Evolutionary conservation across 75 land plant species (phyloP).

Genomic region (Ceratopteris richardii): DNA sequence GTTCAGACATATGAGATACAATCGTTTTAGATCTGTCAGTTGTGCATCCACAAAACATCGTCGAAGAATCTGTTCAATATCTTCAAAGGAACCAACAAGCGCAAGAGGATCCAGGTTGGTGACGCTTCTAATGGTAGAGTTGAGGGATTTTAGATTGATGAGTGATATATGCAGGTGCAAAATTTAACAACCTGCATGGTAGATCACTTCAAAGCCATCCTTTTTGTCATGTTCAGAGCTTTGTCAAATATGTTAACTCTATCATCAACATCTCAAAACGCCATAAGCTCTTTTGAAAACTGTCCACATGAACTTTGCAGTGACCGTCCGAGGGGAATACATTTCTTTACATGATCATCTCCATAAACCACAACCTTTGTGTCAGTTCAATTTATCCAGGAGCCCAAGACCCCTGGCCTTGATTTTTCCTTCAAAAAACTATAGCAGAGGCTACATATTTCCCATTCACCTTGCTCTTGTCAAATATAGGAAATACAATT

Average conservation of each 20-base stretch:
- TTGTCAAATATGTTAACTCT: constrained; percentile 52
- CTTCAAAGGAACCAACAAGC: constrained; percentile 52
- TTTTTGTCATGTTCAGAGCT: constrained; percentile 58
- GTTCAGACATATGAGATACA: constrained; percentile 39
- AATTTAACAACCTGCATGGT: constrained; percentile 82
- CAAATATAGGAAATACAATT: no score
- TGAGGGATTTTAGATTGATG: constrained; percentile 85
- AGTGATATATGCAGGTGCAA: constrained; percentile 75
- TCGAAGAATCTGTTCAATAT: constrained; percentile 76
- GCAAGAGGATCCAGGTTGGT: constrained; percentile 75
- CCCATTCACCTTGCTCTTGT: no score
- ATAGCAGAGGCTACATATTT: no score
- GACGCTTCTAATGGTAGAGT: constrained; percentile 72
- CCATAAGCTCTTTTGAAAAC: no score
- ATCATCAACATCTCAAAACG: no score
- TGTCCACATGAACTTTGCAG: no score
- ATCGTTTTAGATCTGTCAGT: constrained; percentile 43
- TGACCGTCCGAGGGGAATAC: no score
- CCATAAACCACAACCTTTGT: no score
- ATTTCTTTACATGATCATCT: no score
- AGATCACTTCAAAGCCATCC: constrained; percentile 47
- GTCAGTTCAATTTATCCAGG: no score
- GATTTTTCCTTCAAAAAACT: no score
- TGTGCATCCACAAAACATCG: constrained; percentile 92
- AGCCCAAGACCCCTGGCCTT: no score